Base-by-base conservation (phyloP, 768 basidiomycete genomes). In the Albatrellus ellisii region DNA sequence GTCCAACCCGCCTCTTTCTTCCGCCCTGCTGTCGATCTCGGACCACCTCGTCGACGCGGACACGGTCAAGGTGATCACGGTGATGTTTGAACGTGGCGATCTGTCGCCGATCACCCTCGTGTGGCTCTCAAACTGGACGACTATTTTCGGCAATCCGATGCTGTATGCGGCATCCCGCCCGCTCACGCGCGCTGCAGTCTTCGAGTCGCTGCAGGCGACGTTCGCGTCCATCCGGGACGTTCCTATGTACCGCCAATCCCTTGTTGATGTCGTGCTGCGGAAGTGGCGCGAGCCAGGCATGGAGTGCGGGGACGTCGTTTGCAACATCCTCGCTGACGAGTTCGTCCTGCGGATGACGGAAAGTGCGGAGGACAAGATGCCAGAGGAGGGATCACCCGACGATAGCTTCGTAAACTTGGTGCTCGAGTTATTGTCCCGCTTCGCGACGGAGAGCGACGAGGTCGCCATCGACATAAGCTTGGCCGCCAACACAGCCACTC, bases 181-280 rank as follows among this genome's bases (percentile, higher is more conserved):
- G 0, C 45, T 66, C 14, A 80, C 83, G 3, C 63, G 78, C 17
- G 52, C 62, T 27, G 70, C 72, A 14, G 62, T 77, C 39, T 70
- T 84, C 65, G 63, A 69, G 15, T 63, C 71, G 2, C 60, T 87
- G 26, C 64, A 74, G 42, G 56, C 55, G 8, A 73, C 77, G 2
- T 82, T 81, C 50, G 72, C 77, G 11, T 72, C 70, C 24, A 68
- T 87, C 28, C 75, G 69, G 52, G 84, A 86, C 47, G 79, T 85
- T 65, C 70, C 67, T 25, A 60, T 62, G 9, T 83, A 86, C 55
- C 67, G 84, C 29, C 64, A 66, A 40, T 61, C 64, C 11, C 55
- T 73, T 12, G 67, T 65, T 1, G 65, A 73, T 39, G 57, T 83
- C 26, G 68, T 83, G 1, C 67, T 72, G 56, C 62, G 65, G 33